Conservation (phyloP, 306 rosid species). For the Vachellia collinsii region DNA sequence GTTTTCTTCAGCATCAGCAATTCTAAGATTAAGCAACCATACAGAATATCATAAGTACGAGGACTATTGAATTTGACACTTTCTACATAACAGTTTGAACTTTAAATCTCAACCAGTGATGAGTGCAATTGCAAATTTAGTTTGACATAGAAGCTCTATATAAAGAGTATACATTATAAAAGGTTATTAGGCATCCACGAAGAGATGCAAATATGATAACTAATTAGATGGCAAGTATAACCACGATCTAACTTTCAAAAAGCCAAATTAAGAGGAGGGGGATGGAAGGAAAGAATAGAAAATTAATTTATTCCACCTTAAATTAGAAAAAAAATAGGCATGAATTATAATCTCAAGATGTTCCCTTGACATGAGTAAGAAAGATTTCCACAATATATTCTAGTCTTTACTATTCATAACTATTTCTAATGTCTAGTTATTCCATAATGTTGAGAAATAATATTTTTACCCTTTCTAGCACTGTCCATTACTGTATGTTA, state of each 20-base stretch:
- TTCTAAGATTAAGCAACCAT: conserved; percentile 56
- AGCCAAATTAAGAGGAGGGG: neutral
- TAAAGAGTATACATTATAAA: neutral
- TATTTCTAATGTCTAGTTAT: neutral
- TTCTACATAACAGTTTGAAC: conserved; percentile 32
- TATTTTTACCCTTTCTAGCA: neutral
- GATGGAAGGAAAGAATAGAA: neutral
- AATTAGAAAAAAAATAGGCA: neutral
- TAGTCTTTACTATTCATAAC: neutral
- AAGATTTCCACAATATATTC: neutral
- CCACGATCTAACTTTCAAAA: neutral
- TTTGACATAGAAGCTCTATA: neutral
- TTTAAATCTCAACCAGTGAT: conserved; percentile 24
- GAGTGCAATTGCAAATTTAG: neutral
- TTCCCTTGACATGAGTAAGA: neutral
- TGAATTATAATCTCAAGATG: neutral
- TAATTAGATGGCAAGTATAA: neutral
- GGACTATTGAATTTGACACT: conserved; percentile 3
- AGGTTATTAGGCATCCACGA: neutral
- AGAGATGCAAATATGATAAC: neutral
- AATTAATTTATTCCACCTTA: neutral
- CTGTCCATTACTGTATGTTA: neutral
- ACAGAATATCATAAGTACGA: conserved; percentile 23
- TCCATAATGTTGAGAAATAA: neutral
- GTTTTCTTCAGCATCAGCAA: conserved; percentile 96